Evolutionary conservation across 192 early-diverging fungal genomes (phyloP).

Genomic region (Lunasporangiospora selenospora): DNA sequence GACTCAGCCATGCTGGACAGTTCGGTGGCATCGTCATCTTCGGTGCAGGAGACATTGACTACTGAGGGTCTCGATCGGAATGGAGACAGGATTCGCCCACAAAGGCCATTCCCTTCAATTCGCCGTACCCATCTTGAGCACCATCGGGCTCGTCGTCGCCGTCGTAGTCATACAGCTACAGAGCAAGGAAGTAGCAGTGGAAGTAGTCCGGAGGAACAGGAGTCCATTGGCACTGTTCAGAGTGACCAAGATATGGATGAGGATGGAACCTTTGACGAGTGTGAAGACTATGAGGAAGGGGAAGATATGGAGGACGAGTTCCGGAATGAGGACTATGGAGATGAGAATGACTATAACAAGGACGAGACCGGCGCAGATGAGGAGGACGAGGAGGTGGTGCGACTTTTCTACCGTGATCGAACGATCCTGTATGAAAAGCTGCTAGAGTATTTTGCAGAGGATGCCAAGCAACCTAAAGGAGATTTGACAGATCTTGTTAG

Average conservation of each 20-base stretch:
- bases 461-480: conserved; percentile 76
- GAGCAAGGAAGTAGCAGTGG: too few relatives aligned
- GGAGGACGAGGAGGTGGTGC: conserved; percentile 2
- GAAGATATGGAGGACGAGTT: conserved; percentile 14
- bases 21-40: too few relatives aligned
- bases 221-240: too few relatives aligned
- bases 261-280: not conserved
- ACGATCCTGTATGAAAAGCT: conserved; percentile 73
- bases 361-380: not conserved
- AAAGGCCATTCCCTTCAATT: too few relatives aligned
- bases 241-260: conserved; percentile 1
- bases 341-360: conserved; percentile 1
- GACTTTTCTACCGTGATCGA: conserved; percentile 48
- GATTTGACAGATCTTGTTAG: conserved; percentile 76
- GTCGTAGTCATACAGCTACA: too few relatives aligned
- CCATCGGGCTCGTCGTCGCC: too few relatives aligned
- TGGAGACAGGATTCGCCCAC: too few relatives aligned
- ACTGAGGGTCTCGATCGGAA: too few relatives aligned
- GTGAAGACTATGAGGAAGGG: not conserved
- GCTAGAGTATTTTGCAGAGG: conserved; percentile 76
- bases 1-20: too few relatives aligned
- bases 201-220: too few relatives aligned
- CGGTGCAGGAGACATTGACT: too few relatives aligned
- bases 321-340: not conserved
- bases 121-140: too few relatives aligned